Base-by-base conservation (phyloP, 1,284 basidiomycete species). In the Spongiforma sp. region DNA sequence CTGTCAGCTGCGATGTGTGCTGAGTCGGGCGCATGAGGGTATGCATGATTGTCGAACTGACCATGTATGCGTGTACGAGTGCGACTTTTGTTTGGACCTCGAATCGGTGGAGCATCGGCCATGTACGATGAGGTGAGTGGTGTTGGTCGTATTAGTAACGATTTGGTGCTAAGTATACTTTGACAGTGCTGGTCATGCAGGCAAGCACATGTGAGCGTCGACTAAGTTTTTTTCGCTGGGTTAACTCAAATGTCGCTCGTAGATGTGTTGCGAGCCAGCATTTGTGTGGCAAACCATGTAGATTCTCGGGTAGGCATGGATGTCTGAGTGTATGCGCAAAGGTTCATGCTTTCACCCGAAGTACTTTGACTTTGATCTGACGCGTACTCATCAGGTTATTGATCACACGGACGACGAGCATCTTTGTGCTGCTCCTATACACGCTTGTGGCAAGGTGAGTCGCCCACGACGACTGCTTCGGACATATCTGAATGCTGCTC, bases 381-480 rank as follows among this genome's bases (percentile, higher is more conserved):
- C 24, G 6, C 6, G 19, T n/a, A 39, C n/a, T n/a, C n/a, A n/a
- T 33, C 57, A 86, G 84, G 71, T 80, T 17, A 75, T 78, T n/a
- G 76, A 75, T 43, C 84, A 87, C 61, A 43, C 62, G 15, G 84
- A 82, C 2, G 79, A 77, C 0, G 82, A 81, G 5, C 87, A 89
- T 65, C 61, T 83, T 56, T 89, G 88, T 68, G 81, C 85, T 1
- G 83, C 86, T 10, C 73, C 76, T 1, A 69, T 80, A 2, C 88
- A 89, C 66, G 80, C 80, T n/a, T 89, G 88, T 62, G 85, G 85
- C 33, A 74, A 83, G 77, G 87, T 84, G 63, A 58, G 75, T 6
- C 4, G 28, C 1, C 26, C 2, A 14, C 7, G 57, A 12, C n/a
- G 57, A 12, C n/a, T 19, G 15, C 48, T 36, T 53, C 28, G 33